Evolutionary conservation across 257 asterid genomes (phyloP).

Genomic region (Handroanthus guayacan): DNA sequence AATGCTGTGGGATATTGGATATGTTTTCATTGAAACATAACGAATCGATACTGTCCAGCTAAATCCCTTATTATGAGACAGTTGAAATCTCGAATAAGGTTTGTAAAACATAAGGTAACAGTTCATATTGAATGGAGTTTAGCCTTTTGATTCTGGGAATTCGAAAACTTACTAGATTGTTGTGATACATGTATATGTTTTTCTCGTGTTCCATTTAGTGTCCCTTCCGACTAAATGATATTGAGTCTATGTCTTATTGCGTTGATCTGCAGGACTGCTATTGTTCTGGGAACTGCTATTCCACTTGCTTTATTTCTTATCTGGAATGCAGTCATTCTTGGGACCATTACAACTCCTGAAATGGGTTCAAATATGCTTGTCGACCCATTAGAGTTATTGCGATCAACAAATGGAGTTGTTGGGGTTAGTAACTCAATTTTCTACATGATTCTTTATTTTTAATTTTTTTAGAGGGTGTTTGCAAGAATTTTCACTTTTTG

Average conservation of each 20-base stretch:
- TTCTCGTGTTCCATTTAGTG: neutral
- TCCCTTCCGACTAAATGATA: neutral
- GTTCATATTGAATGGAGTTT: no score
- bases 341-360: slow-evolving; percentile 61
- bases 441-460: neutral
- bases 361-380: slow-evolving; percentile 44
- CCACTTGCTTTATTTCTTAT: slow-evolving; percentile 86
- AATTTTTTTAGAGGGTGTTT: neutral
- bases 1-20: neutral
- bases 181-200: no score
- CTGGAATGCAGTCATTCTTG: slow-evolving; percentile 94
- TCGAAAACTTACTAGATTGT: no score
- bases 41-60: neutral
- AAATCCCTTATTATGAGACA: neutral
- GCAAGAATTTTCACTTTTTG: no score
- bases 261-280: slow-evolving; percentile 73
- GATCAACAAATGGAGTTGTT: slow-evolving; percentile 70
- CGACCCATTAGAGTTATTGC: slow-evolving; percentile 76
- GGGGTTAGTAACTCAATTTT: slow-evolving; percentile 63
- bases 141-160: no score
- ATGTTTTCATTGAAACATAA: neutral
- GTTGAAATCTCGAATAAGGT: no score
- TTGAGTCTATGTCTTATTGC: slow-evolving; percentile 18
- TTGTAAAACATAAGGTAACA: no score
- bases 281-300: slow-evolving; percentile 81